Percentiles rank a stretch among this genome's conserved stretches.
Evolutionary conservation across 148 eudicot genomes (phyloP).

Genomic region (Amaranthus cruentus): DNA sequence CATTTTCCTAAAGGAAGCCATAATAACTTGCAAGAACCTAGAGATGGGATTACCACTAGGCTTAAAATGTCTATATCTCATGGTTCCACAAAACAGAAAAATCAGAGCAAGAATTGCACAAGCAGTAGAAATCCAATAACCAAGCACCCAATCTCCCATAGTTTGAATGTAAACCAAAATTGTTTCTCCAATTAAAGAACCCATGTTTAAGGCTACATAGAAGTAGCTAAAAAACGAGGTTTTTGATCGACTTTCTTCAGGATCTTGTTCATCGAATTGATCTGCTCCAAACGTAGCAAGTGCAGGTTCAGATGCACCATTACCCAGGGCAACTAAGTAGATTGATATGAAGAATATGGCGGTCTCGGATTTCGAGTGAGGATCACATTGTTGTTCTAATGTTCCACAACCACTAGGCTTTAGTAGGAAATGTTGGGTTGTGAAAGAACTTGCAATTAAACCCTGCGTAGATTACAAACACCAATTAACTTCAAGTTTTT

Average conservation of each 20-base stretch:
- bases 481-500: background rate
- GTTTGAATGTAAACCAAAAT: conserved; percentile 46
- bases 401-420: conserved; percentile 52
- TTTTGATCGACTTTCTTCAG: conserved; percentile 31
- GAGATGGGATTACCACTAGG: conserved; percentile 50
- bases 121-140: conserved; percentile 44
- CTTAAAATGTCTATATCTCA: conserved; percentile 47
- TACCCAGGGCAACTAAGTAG: conserved; percentile 48
- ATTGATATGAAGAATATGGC: conserved; percentile 45
- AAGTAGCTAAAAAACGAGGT: conserved; percentile 51
- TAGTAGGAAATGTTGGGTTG: conserved; percentile 37
- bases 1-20: conserved; percentile 42
- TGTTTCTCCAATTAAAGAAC: conserved; percentile 53
- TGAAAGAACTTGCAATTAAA: conserved; percentile 35
- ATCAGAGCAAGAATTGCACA: conserved; percentile 46
- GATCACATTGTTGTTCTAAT: conserved; percentile 37
- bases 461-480: conserved; percentile 31
- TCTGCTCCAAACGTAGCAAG: conserved; percentile 55
- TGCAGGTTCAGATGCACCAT: conserved; percentile 46
- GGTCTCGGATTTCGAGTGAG: conserved; percentile 34
- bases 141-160: conserved; percentile 46
- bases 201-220: conserved; percentile 45
- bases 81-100: conserved; percentile 38
- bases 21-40: conserved; percentile 45
- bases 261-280: conserved; percentile 51